A percentile compares a stretch with the other conserved stretches of the same genome.
Evolutionary conservation across 1,139 yeast genomes (phyloP).

Genomic region (Hansenula sp.): DNA sequence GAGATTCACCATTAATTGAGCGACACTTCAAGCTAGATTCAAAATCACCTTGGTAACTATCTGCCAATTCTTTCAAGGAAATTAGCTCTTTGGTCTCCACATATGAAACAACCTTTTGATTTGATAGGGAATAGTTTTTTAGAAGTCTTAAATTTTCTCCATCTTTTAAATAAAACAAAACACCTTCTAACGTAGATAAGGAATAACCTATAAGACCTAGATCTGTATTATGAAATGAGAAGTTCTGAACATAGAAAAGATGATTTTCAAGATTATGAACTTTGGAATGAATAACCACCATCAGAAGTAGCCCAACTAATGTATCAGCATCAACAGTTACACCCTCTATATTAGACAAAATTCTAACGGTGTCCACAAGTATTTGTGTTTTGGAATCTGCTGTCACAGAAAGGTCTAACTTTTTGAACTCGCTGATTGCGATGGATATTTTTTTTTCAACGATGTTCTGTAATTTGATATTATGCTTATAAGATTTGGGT

Average conservation of each 20-base stretch:
- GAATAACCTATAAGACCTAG: constrained; percentile 58
- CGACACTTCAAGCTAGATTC: constrained; percentile 48
- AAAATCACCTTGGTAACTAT: constrained; percentile 26
- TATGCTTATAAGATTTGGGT: constrained; percentile 39
- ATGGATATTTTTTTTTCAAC: constrained; percentile 45
- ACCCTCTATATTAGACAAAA: constrained; percentile 38
- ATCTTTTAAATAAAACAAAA: constrained; percentile 55
- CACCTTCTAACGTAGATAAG: constrained; percentile 81
- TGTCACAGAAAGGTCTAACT: constrained; percentile 45
- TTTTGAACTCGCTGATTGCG: constrained; percentile 55
- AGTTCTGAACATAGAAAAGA: constrained; percentile 59
- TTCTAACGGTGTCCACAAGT: constrained; percentile 49
- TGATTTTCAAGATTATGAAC: constrained; percentile 60
- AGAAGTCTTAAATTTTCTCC: constrained; percentile 37
- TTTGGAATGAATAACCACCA: constrained; percentile 66
- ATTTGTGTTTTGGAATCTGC: constrained; percentile 52
- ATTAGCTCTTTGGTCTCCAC: constrained; percentile 36
- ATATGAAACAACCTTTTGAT: constrained; percentile 51
- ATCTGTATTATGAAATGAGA: constrained; percentile 45
- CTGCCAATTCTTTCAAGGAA: constrained; percentile 26
- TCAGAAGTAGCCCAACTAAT: constrained; percentile 64
- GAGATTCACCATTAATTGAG: constrained; percentile 64
- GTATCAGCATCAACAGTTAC: constrained; percentile 73
- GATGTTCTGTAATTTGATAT: constrained; percentile 21
- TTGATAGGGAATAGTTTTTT: constrained; percentile 39